Percentiles rank a stretch among this genome's conserved stretches.
These are phyloP conservation scores for Colletotrichum kahawae DNA, from an alignment of 2,329 filamentous ascomycete species.

Conservation along the genomic window DNA sequence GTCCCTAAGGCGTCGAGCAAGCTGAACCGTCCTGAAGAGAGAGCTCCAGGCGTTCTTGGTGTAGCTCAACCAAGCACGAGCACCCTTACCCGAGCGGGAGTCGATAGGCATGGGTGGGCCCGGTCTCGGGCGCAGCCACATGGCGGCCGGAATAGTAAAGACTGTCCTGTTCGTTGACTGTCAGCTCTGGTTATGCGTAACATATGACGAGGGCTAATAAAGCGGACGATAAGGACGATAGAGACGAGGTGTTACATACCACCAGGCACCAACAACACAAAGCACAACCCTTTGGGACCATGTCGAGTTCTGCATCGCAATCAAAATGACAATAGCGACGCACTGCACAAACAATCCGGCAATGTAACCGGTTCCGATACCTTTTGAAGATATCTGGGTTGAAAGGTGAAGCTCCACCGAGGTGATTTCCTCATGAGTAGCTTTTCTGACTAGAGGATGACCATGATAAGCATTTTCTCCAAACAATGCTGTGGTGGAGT, in stretches of 20 bases:
- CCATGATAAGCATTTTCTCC: slow-evolving; percentile 33
- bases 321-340: slow-evolving; percentile 77
- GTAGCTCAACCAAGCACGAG: slow-evolving; percentile 68
- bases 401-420: slow-evolving; percentile 78
- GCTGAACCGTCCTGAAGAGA: slow-evolving; percentile 77
- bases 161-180: slow-evolving; percentile 33
- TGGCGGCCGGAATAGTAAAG: slow-evolving; percentile 86
- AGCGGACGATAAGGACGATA: neutral
- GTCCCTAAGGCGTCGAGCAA: slow-evolving; percentile 75
- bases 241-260: slow-evolving; percentile 48
- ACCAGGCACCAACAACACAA: slow-evolving; percentile 89
- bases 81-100: slow-evolving; percentile 37
- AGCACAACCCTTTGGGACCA: slow-evolving; percentile 88
- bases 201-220: neutral
- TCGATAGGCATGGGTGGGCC: slow-evolving; percentile 74
- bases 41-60: slow-evolving; percentile 86
- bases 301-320: slow-evolving; percentile 75
- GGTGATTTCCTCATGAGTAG: slow-evolving; percentile 57
- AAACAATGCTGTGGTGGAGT: slow-evolving; percentile 55
- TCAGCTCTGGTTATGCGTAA: neutral
- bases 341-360: slow-evolving; percentile 87
- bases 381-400: slow-evolving; percentile 88
- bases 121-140: slow-evolving; percentile 88
- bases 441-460: slow-evolving; percentile 39
- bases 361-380: slow-evolving; percentile 92